Evolutionary conservation across 202 grass and related monocot genomes (phyloP).

Genomic region (Zizania palustris): DNA sequence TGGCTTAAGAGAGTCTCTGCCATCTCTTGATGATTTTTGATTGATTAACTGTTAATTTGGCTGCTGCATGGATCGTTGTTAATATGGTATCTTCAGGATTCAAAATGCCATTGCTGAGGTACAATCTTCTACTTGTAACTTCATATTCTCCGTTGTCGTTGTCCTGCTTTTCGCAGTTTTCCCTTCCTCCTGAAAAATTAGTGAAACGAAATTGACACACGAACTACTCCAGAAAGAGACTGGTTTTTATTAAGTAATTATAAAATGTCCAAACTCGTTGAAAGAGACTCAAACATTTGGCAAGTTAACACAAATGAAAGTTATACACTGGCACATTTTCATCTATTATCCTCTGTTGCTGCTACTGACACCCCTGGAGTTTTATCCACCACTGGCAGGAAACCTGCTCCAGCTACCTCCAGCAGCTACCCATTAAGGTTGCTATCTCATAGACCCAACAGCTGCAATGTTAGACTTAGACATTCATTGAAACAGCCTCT

Average conservation of each 20-base stretch:
- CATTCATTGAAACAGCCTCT: neutral
- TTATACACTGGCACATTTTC: neutral
- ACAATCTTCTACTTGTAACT: neutral
- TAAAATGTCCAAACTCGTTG: too few species aligned
- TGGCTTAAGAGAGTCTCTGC: too few species aligned
- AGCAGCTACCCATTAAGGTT: too few species aligned
- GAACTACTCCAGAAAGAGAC: neutral
- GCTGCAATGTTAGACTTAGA: neutral
- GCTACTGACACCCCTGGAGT: too few species aligned
- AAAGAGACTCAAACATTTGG: neutral
- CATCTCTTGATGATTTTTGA: neutral
- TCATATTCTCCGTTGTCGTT: neutral
- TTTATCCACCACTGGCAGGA: too few species aligned
- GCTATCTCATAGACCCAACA: too few species aligned
- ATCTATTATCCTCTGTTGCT: neutral
- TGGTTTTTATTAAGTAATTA: neutral
- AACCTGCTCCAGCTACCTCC: too few species aligned
- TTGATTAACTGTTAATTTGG: neutral
- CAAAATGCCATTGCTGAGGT: constrained; percentile 49
- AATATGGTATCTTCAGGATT: constrained; percentile 33
- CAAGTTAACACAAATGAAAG: neutral
- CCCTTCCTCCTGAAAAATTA: neutral
- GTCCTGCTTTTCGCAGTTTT: neutral
- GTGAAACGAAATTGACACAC: neutral
- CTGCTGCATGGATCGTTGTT: neutral